Evolutionary conservation across 257 asterid species (phyloP), one percentile per base, ranked within the genome.

Genomic region (Rubia yunnanensis): DNA sequence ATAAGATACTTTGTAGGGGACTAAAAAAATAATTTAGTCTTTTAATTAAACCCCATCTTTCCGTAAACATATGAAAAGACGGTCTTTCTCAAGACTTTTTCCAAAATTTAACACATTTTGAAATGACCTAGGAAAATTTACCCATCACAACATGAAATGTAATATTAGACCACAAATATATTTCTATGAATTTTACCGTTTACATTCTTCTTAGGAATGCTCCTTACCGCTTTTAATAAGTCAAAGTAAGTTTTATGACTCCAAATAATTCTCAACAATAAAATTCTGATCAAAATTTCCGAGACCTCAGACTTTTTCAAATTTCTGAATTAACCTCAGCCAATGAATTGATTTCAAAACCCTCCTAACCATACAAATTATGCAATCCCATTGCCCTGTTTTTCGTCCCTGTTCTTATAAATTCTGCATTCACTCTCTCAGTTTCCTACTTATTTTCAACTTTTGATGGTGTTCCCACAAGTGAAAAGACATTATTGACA

Each of bases 351-450:
- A 39, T 53, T 65, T 18, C 13, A 54, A 6, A 15, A 24, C 63
- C 32, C 57, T 70, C 73, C 52, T 28, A 11, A 50, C 80, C 76
- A 62, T 76, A 34, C 76, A n/a, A n/a, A n/a, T n/a, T n/a, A n/a
- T n/a, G n/a, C n/a, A 49, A 69, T 64, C 26, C 49, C 48, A 36
- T 49, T 11, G 34, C 58, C 58, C 26, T 62, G 62, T 74, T 66
- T 69, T 56, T 54, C 22, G 22, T 36, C 28, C 46, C 23, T 5
- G 35, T 31, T 22, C 68, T 34, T 55, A 24, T 41, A 48, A 10
- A 46, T 44, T 18, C 52, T 15, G 17, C 52, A 20, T 15, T 44
- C 38, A 20, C 32, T 48, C 63, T 48, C 68, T 24, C n/a, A 22
- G 27, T 31, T 30, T 27, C 46, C 27, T 27, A 30, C 39, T 61